A percentile compares a stretch with the other conserved stretches of the same genome.
These are phyloP conservation scores for Xerocomus nothofagi DNA, from an alignment of 1,284 basidiomycete genomes.

Conservation along the genomic window DNA sequence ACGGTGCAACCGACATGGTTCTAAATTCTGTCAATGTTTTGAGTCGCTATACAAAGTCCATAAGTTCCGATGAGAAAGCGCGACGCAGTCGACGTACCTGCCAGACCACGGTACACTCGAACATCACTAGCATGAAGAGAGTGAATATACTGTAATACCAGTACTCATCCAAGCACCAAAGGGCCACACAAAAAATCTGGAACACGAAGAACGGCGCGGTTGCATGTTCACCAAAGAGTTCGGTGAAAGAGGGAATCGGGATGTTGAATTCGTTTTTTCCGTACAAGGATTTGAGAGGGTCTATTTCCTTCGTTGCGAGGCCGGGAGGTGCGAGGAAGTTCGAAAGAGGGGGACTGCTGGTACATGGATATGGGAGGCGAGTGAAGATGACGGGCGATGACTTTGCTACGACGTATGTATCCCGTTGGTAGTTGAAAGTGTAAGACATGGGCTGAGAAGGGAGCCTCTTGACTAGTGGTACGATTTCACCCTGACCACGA, in stretches of 20 bases:
- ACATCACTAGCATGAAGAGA: slow-evolving; percentile 94
- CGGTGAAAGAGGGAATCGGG: slow-evolving; percentile 87
- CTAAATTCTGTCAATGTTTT: slow-evolving; percentile 90
- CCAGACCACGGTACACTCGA: slow-evolving; percentile 97
- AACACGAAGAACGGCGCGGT: slow-evolving; percentile 96
- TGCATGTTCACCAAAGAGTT: slow-evolving; percentile 89
- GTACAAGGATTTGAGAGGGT: slow-evolving; percentile 62
- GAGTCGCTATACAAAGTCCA: slow-evolving; percentile 58
- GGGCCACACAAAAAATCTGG: slow-evolving; percentile 92
- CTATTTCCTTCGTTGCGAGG: slow-evolving; percentile 43
- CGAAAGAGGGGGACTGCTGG: slow-evolving; percentile 68
- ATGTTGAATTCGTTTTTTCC: slow-evolving; percentile 95
- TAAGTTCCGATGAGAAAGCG: slow-evolving; percentile 6
- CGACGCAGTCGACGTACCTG: slow-evolving; percentile 58
- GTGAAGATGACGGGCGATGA: slow-evolving; percentile 68
- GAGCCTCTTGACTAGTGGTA: slow-evolving; percentile 68
- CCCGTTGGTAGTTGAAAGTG: slow-evolving; percentile 94
- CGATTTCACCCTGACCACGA: slow-evolving; percentile 91
- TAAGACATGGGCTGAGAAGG: slow-evolving; percentile 60
- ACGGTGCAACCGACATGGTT: slow-evolving; percentile 92
- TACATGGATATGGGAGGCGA: slow-evolving; percentile 88
- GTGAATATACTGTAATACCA: slow-evolving; percentile 98
- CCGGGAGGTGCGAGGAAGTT: slow-evolving; percentile 62
- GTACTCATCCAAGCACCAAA: slow-evolving; percentile 97
- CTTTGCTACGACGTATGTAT: slow-evolving; percentile 83